Evolutionary conservation across 2,329 filamentous ascomycete genomes (phyloP).

Genomic region (Lomentospora prolificans): DNA sequence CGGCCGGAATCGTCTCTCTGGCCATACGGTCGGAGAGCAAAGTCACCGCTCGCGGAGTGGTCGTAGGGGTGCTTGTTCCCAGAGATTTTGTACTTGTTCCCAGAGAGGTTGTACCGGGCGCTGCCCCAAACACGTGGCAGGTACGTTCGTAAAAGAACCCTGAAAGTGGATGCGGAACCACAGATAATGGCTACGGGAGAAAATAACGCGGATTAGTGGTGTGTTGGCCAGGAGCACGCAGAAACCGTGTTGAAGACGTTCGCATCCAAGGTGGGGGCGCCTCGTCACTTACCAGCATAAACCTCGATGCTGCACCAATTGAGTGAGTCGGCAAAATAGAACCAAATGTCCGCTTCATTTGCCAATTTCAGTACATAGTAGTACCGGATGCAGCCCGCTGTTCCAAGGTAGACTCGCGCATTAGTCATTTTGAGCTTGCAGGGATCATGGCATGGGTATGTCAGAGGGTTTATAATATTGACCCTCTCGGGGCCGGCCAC

Average conservation of each 20-base stretch:
- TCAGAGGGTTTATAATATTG: too few relatives aligned
- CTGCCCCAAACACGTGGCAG: not conserved
- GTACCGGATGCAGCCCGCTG: not conserved
- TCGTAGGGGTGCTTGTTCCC: not conserved
- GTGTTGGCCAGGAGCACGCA: not conserved
- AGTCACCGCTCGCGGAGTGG: not conserved
- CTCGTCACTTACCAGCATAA: not conserved
- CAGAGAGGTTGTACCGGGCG: not conserved
- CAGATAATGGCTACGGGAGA: not conserved
- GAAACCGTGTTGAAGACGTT: too few relatives aligned
- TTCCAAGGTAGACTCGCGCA: too few relatives aligned
- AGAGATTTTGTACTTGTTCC: too few relatives aligned
- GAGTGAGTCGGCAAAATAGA: not conserved
- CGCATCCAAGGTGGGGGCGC: too few relatives aligned
- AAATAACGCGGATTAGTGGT: not conserved
- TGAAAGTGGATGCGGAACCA: not conserved
- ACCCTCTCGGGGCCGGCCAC: too few relatives aligned
- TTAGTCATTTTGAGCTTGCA: too few relatives aligned
- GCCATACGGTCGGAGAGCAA: not conserved
- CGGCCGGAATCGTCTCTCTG: not conserved
- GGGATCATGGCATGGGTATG: too few relatives aligned
- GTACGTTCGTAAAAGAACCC: not conserved
- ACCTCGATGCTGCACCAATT: conserved; percentile 1
- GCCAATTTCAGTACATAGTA: not conserved
- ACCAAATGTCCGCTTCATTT: not conserved